These are phyloP conservation scores for Bothriochloa decipiens DNA, from an alignment of 176 grass and related monocot species.

Conservation along the genomic window DNA sequence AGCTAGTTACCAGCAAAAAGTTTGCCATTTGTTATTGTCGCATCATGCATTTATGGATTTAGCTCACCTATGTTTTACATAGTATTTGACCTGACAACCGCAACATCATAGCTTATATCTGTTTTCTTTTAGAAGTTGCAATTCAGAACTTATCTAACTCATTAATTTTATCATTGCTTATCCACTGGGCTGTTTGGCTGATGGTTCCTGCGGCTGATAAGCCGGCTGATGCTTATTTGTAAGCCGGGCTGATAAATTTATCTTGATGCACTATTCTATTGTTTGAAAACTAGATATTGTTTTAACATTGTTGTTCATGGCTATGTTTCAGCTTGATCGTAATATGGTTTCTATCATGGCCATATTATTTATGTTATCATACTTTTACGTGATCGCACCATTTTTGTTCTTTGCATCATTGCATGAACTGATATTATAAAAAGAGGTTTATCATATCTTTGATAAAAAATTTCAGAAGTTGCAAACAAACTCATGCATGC, in stretches of 20 bases:
- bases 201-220: not conserved
- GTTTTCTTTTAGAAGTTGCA: not conserved
- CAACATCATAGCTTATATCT: not conserved
- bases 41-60: slow-evolving; percentile 13
- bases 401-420: slow-evolving; percentile 17
- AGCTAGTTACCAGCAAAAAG: not conserved
- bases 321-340: slow-evolving; percentile 8
- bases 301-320: not conserved
- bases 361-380: not conserved
- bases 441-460: slow-evolving; percentile 14
- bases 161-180: slow-evolving; percentile 17
- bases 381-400: not conserved
- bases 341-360: not conserved
- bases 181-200: not conserved
- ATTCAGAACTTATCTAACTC: slow-evolving; percentile 10
- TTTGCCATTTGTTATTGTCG: not conserved
- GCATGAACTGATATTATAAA: slow-evolving; percentile 4
- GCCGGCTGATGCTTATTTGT: not conserved
- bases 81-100: not conserved
- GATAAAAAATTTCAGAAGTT: not conserved
- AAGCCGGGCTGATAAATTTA: too few relatives aligned
- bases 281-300: not conserved
- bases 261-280: slow-evolving; percentile 6
- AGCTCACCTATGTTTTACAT: not conserved
- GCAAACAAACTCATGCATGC: not conserved